Evolutionary conservation across 139 green algal genomes (phyloP).

Genomic region (Volvox reticuliferus): DNA sequence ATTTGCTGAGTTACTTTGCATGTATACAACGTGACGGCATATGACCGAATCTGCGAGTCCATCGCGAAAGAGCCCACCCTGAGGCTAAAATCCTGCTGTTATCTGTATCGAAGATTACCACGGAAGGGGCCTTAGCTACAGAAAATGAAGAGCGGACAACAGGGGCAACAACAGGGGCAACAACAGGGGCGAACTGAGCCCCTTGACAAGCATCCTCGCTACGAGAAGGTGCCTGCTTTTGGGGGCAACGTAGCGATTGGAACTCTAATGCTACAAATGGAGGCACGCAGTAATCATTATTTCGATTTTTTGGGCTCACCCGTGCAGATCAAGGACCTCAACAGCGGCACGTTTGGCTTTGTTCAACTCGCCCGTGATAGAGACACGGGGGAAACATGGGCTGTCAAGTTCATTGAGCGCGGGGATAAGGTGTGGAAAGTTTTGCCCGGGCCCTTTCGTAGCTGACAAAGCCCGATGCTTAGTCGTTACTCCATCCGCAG

Average conservation of each 20-base stretch:
- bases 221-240: conserved; percentile 63
- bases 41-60: background rate
- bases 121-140: background rate
- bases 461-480: background rate
- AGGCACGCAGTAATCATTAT: background rate
- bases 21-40: background rate
- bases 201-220: conserved; percentile 62
- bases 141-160: conserved; percentile 9
- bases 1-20: too few relatives aligned
- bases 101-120: background rate
- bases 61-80: background rate
- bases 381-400: conserved; percentile 77
- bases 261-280: background rate
- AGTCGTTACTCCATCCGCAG: conserved; percentile 37
- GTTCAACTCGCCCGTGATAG: conserved; percentile 86
- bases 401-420: conserved; percentile 77
- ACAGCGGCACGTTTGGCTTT: conserved; percentile 94
- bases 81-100: background rate
- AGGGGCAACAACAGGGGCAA: too few relatives aligned
- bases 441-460: background rate
- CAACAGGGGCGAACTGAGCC: conserved; percentile 55
- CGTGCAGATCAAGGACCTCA: conserved; percentile 66
- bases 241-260: background rate
- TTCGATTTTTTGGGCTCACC: background rate
- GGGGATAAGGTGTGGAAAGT: conserved; percentile 62